Percentiles rank a stretch among this genome's conserved stretches.
These are phyloP conservation scores for Chaetomiaceae sp. DNA, from an alignment of 2,329 filamentous ascomycete species.

Conservation along the genomic window DNA sequence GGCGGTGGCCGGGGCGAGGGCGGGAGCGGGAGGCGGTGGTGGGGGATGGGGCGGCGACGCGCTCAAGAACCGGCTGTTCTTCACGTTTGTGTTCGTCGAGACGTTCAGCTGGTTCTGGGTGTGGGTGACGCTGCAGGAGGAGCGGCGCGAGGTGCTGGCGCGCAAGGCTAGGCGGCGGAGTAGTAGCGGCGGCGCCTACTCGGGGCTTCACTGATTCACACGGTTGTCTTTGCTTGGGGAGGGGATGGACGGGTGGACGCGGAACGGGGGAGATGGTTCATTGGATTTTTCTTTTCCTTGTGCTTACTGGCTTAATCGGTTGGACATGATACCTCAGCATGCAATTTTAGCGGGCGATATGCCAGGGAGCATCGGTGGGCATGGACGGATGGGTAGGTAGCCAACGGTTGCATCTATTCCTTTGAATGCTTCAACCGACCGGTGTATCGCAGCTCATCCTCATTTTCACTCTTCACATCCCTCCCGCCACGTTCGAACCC, in stretches of 20 bases:
- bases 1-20: too few relatives aligned
- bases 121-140: slow-evolving; percentile 64
- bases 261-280: not conserved
- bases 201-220: too few relatives aligned
- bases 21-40: slow-evolving; percentile 27
- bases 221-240: too few relatives aligned
- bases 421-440: too few relatives aligned
- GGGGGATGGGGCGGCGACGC: slow-evolving; percentile 53
- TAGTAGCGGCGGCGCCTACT: not conserved
- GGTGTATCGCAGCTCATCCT: not conserved
- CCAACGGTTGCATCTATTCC: too few relatives aligned
- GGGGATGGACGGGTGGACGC: not conserved
- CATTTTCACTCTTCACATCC: not conserved
- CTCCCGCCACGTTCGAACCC: not conserved
- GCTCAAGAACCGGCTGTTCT: slow-evolving; percentile 77
- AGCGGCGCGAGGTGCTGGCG: slow-evolving; percentile 40
- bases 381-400: too few relatives aligned
- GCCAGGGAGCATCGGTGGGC: too few relatives aligned
- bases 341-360: too few relatives aligned
- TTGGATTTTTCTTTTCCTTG: not conserved
- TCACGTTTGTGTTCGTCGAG: slow-evolving; percentile 80
- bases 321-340: too few relatives aligned
- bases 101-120: slow-evolving; percentile 84
- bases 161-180: slow-evolving; percentile 32
- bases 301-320: too few relatives aligned